A percentile compares a stretch with the other conserved stretches of the same genome.
Conservation (phyloP, 345 rosid species). For the Trapa bicornis region DNA sequence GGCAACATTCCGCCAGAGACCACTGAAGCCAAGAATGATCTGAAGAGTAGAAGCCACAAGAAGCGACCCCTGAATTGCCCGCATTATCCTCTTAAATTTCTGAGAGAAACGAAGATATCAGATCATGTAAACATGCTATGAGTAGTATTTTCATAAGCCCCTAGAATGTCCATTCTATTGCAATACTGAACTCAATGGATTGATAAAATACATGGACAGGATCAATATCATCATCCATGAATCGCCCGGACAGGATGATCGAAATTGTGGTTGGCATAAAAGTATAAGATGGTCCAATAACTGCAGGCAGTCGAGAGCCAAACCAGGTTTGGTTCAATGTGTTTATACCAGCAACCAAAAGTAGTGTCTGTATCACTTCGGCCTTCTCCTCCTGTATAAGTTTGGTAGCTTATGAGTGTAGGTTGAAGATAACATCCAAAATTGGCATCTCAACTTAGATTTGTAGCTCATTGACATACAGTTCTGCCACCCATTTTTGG, state of each 20-base stretch:
- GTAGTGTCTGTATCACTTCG: conserved; percentile 82
- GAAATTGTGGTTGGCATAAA: conserved; percentile 92
- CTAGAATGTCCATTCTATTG: too few species aligned
- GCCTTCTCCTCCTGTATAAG: conserved; percentile 83
- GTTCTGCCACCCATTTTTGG: conserved; percentile 99
- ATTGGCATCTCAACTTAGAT: neutral
- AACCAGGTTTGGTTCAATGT: conserved; percentile 74
- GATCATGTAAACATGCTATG: neutral
- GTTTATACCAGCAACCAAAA: conserved; percentile 96
- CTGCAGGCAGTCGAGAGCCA: conserved; percentile 91
- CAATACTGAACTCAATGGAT: too few species aligned
- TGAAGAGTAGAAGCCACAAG: conserved; percentile 93
- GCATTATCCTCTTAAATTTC: conserved; percentile 73
- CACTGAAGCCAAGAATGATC: conserved; percentile 96
- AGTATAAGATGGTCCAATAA: conserved; percentile 87
- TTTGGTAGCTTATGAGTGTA: neutral
- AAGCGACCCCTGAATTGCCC: conserved; percentile 95
- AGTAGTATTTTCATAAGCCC: too few species aligned
- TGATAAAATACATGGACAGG: conserved; percentile 43
- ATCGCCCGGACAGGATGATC: conserved; percentile 84
- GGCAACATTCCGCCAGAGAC: conserved; percentile 92
- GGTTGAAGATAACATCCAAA: neutral
- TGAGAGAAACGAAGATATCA: conserved; percentile 16
- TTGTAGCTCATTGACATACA: conserved; percentile 29
- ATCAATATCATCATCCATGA: conserved; percentile 33